Evolutionary conservation across 305 asterid species (phyloP).

Genomic region (Rubia peregrina): DNA sequence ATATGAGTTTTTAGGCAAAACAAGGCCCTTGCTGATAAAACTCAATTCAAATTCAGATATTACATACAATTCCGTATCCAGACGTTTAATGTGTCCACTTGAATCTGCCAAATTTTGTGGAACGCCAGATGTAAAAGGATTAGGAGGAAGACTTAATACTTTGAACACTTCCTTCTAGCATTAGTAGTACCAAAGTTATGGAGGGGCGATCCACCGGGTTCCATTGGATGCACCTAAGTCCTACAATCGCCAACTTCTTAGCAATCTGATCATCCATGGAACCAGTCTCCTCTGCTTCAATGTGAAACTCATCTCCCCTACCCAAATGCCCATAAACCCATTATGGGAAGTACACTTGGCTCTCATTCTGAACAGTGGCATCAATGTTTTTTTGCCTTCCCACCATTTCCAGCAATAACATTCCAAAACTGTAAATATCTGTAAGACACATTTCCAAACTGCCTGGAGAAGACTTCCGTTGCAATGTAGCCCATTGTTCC

Average conservation of each 20-base stretch:
- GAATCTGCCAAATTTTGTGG: neutral
- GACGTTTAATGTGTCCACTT: neutral
- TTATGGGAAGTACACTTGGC: neutral
- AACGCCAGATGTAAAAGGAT: neutral
- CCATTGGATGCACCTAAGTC: conserved; percentile 3
- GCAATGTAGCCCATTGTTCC: conserved; percentile 7
- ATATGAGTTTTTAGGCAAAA: neutral
- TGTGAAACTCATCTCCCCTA: neutral
- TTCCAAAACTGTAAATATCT: conserved; percentile 1
- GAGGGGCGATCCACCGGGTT: neutral
- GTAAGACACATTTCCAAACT: conserved; percentile 1
- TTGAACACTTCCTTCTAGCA: neutral
- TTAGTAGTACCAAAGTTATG: neutral
- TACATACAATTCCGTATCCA: neutral
- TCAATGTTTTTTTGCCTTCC: neutral
- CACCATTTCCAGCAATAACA: conserved; percentile 4
- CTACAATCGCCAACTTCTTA: conserved; percentile 1
- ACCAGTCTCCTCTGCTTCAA: neutral
- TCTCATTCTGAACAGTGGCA: neutral
- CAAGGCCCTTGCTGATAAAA: neutral
- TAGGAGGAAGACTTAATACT: neutral
- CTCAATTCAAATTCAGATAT: neutral
- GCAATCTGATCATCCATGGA: neutral
- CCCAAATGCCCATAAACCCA: neutral
- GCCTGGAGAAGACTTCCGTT: conserved; percentile 2